These are phyloP conservation scores for Phytophthora pinifolia DNA, from an alignment of 352 stramenopile genomes.

Conservation along the genomic window DNA sequence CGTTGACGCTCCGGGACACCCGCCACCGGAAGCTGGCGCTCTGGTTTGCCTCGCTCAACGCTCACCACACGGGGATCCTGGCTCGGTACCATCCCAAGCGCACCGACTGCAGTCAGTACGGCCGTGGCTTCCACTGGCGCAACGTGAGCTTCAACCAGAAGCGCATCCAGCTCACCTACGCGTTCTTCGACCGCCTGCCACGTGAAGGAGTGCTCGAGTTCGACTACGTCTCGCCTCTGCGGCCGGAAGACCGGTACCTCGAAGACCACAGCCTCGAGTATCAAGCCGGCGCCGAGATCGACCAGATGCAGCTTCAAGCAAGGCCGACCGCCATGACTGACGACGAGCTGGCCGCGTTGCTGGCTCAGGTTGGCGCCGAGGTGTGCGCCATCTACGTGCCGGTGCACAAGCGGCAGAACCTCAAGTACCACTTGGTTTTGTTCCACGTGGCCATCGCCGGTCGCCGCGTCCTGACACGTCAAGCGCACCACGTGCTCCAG, in stretches of 20 bases:
- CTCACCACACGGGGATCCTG: constrained; percentile 30
- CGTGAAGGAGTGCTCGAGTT: constrained; percentile 61
- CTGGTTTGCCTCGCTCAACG: constrained; percentile 71
- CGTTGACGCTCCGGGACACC: constrained; percentile 48
- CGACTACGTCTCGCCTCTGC: constrained; percentile 61
- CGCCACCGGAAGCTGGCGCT: constrained; percentile 64
- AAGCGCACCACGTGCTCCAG: constrained; percentile 64
- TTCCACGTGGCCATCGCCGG: constrained; percentile 66
- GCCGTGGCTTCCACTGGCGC: constrained; percentile 57
- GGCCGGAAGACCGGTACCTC: constrained; percentile 50
- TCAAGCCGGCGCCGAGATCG: constrained; percentile 11
- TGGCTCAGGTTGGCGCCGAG: constrained; percentile 58
- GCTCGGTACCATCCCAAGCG: constrained; percentile 42
- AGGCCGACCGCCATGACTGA: constrained; percentile 33
- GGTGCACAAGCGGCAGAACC: constrained; percentile 61
- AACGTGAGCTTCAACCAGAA: constrained; percentile 69
- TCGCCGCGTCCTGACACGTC: constrained; percentile 37
- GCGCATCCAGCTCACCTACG: constrained; percentile 45
- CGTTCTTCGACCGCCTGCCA: constrained; percentile 63
- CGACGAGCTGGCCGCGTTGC: constrained; percentile 35
- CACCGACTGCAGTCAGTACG: constrained; percentile 62
- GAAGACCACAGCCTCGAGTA: constrained; percentile 19
- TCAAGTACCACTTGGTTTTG: constrained; percentile 73
- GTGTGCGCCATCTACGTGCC: constrained; percentile 74
- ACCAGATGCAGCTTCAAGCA: constrained; percentile 11